Evolutionary conservation across 768 basidiomycete genomes (phyloP), one percentile per base, ranked within the genome.

Genomic region (Xanthoconium purpureum): DNA sequence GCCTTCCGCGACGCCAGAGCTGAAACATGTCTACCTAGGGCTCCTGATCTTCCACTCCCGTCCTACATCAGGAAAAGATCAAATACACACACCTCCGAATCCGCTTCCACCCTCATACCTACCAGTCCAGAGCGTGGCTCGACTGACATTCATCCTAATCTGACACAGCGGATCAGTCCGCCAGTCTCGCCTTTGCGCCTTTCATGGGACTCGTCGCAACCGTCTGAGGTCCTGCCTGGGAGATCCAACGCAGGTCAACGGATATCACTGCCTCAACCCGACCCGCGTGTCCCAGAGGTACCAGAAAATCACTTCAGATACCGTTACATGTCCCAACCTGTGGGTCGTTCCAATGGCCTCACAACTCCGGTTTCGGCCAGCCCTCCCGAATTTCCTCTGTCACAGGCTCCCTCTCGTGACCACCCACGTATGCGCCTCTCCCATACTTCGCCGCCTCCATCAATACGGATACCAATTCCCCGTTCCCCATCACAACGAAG

Each of bases 1-100:
- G 71, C 72, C n/a, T 71, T 71, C 28, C 71, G 71, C 24, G 68
- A 73, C 42, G 71, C 71, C 14, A 70, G 71, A 55, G 71, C 71
- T 30, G 50, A 55, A 40, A 71, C 71, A 0, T 65, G 13, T 38
- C 57, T 71, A 3, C 71, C 71, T 7, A 63, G 63, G 18, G 50
- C 72, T 2, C 64, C 52, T 0, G 63, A 64, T 51, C 53, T 71
- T 13, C 70, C 68, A 0, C 68, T 64, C n/a, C 71, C 66, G 28
- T 8, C 40, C 10, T 51, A 24, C 10, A 1, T 56, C 15, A 43
- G 6, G 33, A 60, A 44, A 35, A 28, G 8, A n/a, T 57, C 60
- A 10, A 20, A 17, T 7, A 18, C 4, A 4, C 49, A 36, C 11
- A 13, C 6, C 1, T 15, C 47, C 15, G 50, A 36, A 10, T 28